Evolutionary conservation across 768 basidiomycete species (phyloP).

Genomic region (Lentinus brumalis): DNA sequence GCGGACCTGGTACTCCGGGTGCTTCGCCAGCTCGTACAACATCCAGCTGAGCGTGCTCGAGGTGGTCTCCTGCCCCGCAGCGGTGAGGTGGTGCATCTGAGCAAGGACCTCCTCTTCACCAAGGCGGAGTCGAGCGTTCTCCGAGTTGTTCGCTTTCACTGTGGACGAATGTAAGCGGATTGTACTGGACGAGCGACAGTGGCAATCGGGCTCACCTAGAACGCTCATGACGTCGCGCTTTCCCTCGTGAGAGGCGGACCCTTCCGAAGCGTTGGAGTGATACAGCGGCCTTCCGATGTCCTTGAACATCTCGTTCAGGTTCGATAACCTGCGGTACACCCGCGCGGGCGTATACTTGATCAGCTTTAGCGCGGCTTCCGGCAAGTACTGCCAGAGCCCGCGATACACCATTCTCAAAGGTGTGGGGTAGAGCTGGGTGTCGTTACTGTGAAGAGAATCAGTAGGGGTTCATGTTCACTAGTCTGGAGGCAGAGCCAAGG

Average conservation of each 20-base stretch:
- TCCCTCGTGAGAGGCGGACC: background rate
- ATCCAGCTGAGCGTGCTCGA: slow-evolving; percentile 14
- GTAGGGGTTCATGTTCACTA: no score
- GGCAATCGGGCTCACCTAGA: slow-evolving; percentile 6
- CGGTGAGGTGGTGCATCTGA: slow-evolving; percentile 19
- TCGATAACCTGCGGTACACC: slow-evolving; percentile 7
- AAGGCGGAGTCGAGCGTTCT: slow-evolving; percentile 11
- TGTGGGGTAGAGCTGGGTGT: slow-evolving; percentile 8
- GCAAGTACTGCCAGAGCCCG: slow-evolving; percentile 24
- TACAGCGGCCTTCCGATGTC: slow-evolving; percentile 9
- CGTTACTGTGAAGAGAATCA: slow-evolving; percentile 4
- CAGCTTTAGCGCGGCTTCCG: slow-evolving; percentile 10
- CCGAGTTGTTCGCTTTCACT: slow-evolving; percentile 24
- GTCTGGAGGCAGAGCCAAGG: no score
- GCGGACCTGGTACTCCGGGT: slow-evolving; percentile 12
- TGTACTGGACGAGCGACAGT: no score
- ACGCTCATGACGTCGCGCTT: slow-evolving; percentile 24
- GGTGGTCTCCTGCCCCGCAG: slow-evolving; percentile 21
- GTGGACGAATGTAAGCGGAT: background rate
- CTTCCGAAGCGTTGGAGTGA: slow-evolving; percentile 3
- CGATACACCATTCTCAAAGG: slow-evolving; percentile 15
- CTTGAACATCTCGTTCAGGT: slow-evolving; percentile 7
- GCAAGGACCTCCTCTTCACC: slow-evolving; percentile 20
- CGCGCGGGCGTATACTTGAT: slow-evolving; percentile 17
- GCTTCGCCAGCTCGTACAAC: slow-evolving; percentile 14